Evolutionary conservation across 768 basidiomycete genomes (phyloP), one percentile per base, ranked within the genome.

Genomic region (Leccinum imitatum): DNA sequence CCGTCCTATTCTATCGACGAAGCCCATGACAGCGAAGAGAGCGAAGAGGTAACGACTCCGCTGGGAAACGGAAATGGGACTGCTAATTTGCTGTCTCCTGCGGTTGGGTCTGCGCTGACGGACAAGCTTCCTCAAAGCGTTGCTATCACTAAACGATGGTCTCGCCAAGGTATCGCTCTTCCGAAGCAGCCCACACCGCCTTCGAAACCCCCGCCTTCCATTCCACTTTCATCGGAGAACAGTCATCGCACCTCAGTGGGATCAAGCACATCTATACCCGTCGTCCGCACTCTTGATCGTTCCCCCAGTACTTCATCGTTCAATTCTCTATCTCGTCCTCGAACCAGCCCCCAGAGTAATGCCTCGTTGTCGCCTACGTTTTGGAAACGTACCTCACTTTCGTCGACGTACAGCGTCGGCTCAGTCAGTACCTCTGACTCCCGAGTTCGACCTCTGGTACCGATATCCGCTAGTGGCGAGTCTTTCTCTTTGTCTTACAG

Each of bases 111-210:
- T 19, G 33, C 59, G 5, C 63, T 81, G 6, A 59, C 73, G 25
- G 81, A 78, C 6, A 65, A 57, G 15, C 62, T 53, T 35, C 54
- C 41, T 10, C 60, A 64, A 17, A 70, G 60, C 30, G 41, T 56
- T 19, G 70, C 68, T n/a, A 56, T 71, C 44, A 71, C 70, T 10
- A 79, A 77, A 56, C 75, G 84, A 54, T 85, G 85, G 84, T 86
- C 85, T 39, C 77, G 82, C 54, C 84, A 82, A 62, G 77, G 78
- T 14, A 37, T 67, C 67, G 27, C 69, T 76, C 62, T 80, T 31
- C 87, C 87, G 9, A 79, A 81, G 21, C 79, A 80, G 51, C 69
- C 78, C 53, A 82, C 82, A 5, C 86, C 87, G 10, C 86, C 87
- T 2, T 79, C 75, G 27, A 87, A 84, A 6, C 85, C 87, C 15